These are phyloP conservation scores for sorghum (Sorghum bicolor) DNA, from an alignment of 176 grass and related monocot genomes.

Conservation along the genomic window DNA sequence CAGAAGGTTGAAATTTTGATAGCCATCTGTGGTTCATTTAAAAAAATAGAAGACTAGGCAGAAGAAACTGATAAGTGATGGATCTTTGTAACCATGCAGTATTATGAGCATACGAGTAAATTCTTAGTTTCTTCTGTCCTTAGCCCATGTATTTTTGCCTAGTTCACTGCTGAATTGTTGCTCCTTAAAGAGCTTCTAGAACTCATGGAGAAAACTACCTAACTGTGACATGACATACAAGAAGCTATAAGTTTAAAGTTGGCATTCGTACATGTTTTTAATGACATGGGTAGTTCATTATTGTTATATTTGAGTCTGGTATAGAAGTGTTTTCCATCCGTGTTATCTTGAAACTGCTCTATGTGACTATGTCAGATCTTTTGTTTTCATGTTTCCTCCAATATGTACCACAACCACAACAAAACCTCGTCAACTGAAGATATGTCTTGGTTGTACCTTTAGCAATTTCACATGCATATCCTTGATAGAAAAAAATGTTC, in stretches of 20 bases:
- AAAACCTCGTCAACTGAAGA: not conserved
- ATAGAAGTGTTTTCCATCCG: not conserved
- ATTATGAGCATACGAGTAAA: not conserved
- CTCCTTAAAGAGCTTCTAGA: not conserved
- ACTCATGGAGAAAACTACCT: not conserved
- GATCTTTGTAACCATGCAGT: not conserved
- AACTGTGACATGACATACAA: not conserved
- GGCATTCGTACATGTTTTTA: not conserved
- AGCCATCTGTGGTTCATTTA: not conserved
- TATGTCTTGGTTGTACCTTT: not conserved
- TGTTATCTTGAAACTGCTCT: not conserved
- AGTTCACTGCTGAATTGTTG: not conserved
- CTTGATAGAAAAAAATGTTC: constrained; percentile 8
- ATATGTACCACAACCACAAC: not conserved
- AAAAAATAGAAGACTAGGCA: not conserved
- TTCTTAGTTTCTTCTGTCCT: not conserved
- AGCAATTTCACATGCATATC: constrained; percentile 15
- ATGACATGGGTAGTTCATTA: not conserved
- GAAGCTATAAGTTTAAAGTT: not conserved
- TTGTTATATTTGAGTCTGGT: not conserved
- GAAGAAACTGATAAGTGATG: constrained; percentile 4
- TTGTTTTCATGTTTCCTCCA: not conserved
- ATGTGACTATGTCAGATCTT: not conserved
- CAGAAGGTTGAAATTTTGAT: not conserved
- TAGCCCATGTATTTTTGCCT: not conserved